Conservation (phyloP, 306 rosid genomes). For the Erythrophleum fordii region DNA sequence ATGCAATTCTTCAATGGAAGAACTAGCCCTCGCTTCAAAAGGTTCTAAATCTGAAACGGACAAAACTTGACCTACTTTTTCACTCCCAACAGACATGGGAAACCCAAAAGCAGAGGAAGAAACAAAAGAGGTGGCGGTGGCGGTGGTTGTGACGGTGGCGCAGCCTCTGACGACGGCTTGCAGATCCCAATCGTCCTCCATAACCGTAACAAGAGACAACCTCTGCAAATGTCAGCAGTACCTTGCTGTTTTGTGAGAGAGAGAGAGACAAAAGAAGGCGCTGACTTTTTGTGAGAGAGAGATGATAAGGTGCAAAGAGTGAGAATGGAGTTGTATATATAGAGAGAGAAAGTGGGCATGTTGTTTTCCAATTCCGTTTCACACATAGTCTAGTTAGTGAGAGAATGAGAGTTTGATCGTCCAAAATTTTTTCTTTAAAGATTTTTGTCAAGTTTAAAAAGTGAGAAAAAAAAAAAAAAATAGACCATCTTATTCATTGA, state of each 20-base stretch:
- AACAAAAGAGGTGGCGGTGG: constrained; percentile 10
- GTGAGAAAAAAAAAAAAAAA: too few species aligned
- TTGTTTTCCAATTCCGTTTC: not conserved
- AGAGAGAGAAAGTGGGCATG: constrained; percentile 32
- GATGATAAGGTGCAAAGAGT: constrained; percentile 34
- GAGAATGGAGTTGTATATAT: constrained; percentile 48
- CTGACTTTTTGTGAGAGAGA: constrained; percentile 52
- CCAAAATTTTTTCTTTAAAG: too few species aligned
- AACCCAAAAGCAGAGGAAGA: constrained; percentile 37
- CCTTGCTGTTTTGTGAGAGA: not conserved
- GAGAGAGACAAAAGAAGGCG: constrained; percentile 61
- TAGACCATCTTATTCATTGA: too few species aligned
- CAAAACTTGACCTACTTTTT: constrained; percentile 39
- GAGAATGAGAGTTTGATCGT: not conserved
- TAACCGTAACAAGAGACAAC: constrained; percentile 38
- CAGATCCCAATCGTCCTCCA: constrained; percentile 94
- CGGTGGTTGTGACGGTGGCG: constrained; percentile 41
- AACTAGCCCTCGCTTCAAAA: constrained; percentile 37
- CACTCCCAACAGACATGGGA: constrained; percentile 39
- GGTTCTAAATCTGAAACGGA: constrained; percentile 60
- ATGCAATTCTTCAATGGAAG: constrained; percentile 66
- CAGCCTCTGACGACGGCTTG: constrained; percentile 90
- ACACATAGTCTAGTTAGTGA: constrained; percentile 1
- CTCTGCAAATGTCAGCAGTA: constrained; percentile 38
- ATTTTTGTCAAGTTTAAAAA: too few species aligned